Conservation (phyloP, 164 flowering plant species). For the Stephania cephalantha region DNA sequence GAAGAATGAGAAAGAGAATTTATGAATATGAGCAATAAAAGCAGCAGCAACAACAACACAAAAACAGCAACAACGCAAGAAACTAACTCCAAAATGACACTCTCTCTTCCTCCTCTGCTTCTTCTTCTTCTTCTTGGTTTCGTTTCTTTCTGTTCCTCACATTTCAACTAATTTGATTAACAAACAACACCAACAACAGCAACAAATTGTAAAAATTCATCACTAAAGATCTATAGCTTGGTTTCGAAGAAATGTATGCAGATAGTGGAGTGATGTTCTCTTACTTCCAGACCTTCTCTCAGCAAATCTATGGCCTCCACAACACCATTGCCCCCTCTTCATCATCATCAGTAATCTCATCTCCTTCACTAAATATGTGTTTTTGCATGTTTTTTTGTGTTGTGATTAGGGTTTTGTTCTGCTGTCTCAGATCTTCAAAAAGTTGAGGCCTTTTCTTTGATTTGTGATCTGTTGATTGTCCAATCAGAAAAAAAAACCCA, state of each 20-base stretch:
- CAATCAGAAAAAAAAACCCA: background rate
- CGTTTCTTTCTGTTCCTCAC: background rate
- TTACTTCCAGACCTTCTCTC: conserved; percentile 19
- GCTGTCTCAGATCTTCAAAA: background rate
- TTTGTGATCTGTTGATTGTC: background rate
- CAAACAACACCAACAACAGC: background rate
- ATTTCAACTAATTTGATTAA: background rate
- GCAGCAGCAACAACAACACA: background rate
- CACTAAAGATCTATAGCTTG: background rate
- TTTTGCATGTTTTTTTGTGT: background rate
- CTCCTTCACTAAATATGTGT: background rate
- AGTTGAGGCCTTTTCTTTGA: background rate
- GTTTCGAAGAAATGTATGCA: conserved; percentile 20
- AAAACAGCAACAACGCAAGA: background rate
- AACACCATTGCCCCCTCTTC: conserved; percentile 2
- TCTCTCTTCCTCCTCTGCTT: background rate
- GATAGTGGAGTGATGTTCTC: conserved; percentile 21
- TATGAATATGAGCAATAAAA: background rate
- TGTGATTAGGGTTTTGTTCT: background rate
- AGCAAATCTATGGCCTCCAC: conserved; percentile 12
- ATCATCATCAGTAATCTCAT: background rate
- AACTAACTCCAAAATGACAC: background rate
- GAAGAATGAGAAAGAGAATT: no score
- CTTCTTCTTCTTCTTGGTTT: background rate
- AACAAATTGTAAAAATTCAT: background rate